These are phyloP conservation scores for Dryadomyces quercus-mongolicae DNA, from an alignment of 2,329 filamentous ascomycete species.

Conservation along the genomic window DNA sequence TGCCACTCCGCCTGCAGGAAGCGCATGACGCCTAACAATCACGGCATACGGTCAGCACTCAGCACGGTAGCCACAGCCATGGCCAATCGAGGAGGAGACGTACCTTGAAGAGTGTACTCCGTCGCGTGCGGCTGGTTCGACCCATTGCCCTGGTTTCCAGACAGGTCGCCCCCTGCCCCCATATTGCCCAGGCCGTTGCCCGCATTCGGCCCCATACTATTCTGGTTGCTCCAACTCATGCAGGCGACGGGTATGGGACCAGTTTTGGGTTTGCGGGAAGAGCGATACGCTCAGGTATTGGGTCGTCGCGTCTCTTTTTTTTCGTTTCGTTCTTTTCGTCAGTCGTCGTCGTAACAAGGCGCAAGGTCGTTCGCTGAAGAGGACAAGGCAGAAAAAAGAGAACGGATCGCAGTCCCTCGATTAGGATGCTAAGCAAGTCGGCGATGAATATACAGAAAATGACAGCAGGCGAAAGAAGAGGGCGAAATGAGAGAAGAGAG, in stretches of 20 bases:
- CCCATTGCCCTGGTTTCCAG: conserved; percentile 31
- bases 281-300: not conserved
- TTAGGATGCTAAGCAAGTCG: not conserved
- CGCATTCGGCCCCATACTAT: conserved; percentile 27
- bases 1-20: conserved; percentile 99
- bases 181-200: conserved; percentile 23
- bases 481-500: not conserved
- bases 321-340: not conserved
- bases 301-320: not conserved
- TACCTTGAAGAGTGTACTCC: conserved; percentile 49
- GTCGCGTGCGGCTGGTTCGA: conserved; percentile 44
- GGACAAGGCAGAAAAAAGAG: not conserved
- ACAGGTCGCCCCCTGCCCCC: conserved; percentile 31
- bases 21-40: conserved; percentile 75
- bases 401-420: not conserved
- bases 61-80: too few relatives aligned
- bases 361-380: not conserved
- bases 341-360: not conserved
- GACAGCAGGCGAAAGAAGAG: not conserved
- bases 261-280: too few relatives aligned
- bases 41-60: not conserved
- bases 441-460: not conserved
- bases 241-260: not conserved
- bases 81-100: not conserved
- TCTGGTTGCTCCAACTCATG: conserved; percentile 12